Percentiles rank a stretch among this genome's conserved stretches.
phyloP scores from a whole-genome alignment of 2,329 filamentous ascomycete genomes.

The Monosporascus sp. region DNA sequence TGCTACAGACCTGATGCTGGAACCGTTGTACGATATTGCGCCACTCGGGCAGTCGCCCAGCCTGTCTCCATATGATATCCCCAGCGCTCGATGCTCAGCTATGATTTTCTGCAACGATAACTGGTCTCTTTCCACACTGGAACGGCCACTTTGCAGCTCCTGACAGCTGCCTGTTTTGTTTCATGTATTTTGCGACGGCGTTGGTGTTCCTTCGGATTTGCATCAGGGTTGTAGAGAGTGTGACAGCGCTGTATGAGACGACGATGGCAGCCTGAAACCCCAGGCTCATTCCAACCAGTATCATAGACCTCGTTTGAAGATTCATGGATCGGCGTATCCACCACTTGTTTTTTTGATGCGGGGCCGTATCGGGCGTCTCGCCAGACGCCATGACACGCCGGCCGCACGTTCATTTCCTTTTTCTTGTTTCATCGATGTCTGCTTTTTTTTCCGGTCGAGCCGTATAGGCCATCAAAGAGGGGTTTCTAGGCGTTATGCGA shows the following conservation, averaged over 20 bases:
- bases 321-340: not conserved
- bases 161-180: constrained; percentile 2
- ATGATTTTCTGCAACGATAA: constrained; percentile 19
- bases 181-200: constrained; percentile 16
- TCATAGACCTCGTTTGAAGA: constrained; percentile 16
- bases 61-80: constrained; percentile 20
- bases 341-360: not conserved
- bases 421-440: not conserved
- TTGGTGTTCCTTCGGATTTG: constrained; percentile 17
- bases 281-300: constrained; percentile 15
- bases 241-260: constrained; percentile 20
- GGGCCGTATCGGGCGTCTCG: not conserved
- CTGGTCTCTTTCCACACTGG: constrained; percentile 6
- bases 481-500: not conserved
- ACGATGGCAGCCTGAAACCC: constrained; percentile 19
- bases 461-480: not conserved
- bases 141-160: not conserved
- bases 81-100: constrained; percentile 11
- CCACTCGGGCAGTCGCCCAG: constrained; percentile 3
- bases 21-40: constrained; percentile 7
- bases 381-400: not conserved
- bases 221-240: constrained; percentile 17
- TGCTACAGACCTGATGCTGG: not conserved
- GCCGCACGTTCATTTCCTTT: not conserved
- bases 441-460: not conserved